Conservation (phyloP, 148 eudicot genomes). For the Pharnaceum exiguum region DNA sequence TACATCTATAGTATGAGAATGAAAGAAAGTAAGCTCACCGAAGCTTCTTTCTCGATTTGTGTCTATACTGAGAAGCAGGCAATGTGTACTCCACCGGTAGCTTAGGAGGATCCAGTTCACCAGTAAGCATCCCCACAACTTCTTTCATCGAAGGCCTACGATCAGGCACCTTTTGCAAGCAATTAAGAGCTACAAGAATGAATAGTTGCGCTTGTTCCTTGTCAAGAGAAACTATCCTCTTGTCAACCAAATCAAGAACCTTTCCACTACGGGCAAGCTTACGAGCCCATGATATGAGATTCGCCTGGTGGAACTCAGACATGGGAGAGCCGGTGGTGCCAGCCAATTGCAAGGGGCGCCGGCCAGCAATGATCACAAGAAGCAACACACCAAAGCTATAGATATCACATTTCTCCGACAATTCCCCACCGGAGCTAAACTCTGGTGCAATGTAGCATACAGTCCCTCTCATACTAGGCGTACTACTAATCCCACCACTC, state of each 20-base stretch:
- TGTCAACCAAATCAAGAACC: conserved; percentile 86
- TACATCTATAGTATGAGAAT: background rate
- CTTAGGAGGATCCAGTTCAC: conserved; percentile 62
- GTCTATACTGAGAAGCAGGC: conserved; percentile 48
- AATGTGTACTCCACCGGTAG: conserved; percentile 75
- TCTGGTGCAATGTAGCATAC: conserved; percentile 92
- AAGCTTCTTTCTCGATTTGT: conserved; percentile 50
- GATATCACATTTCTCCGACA: conserved; percentile 89
- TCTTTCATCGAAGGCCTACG: conserved; percentile 88
- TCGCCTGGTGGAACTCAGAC: conserved; percentile 84
- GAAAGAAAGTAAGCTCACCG: background rate
- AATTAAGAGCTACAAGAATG: conserved; percentile 64
- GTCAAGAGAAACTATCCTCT: conserved; percentile 38
- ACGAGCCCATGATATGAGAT: conserved; percentile 85
- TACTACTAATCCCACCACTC: conserved; percentile 84
- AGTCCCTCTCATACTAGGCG: conserved; percentile 96
- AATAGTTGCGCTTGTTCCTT: conserved; percentile 62
- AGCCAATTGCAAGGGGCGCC: conserved; percentile 81
- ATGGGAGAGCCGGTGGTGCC: conserved; percentile 81
- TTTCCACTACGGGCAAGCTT: conserved; percentile 82
- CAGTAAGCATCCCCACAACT: conserved; percentile 80
- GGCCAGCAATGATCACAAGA: conserved; percentile 71
- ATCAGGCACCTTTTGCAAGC: conserved; percentile 79
- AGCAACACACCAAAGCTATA: conserved; percentile 83
- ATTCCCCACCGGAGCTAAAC: conserved; percentile 60